Evolutionary conservation across 306 rosid species (phyloP).

Genomic region (Phaseolus lunatus): DNA sequence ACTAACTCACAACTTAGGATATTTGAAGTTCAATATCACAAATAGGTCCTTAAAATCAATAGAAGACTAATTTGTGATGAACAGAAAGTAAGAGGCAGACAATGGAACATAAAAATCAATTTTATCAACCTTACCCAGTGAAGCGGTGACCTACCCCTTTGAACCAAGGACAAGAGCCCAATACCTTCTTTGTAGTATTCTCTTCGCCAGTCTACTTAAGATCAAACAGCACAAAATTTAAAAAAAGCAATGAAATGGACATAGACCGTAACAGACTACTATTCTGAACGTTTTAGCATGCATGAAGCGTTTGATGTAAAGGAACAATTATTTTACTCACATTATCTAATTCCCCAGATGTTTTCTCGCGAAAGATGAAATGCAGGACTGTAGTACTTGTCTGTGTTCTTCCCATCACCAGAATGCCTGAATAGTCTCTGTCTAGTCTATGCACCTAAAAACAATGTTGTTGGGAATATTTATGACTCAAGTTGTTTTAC

Average conservation of each 20-base stretch:
- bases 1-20: neutral
- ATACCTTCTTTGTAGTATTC: slow-evolving; percentile 73
- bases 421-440: slow-evolving; percentile 84
- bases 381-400: slow-evolving; percentile 75
- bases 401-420: slow-evolving; percentile 94
- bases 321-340: slow-evolving; percentile 47
- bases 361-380: slow-evolving; percentile 86
- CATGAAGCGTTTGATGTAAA: slow-evolving; percentile 16
- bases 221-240: slow-evolving; percentile 30
- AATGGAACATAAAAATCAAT: slow-evolving; percentile 32
- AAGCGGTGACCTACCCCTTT: slow-evolving; percentile 72
- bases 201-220: slow-evolving; percentile 51
- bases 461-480: slow-evolving; percentile 18
- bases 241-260: slow-evolving; percentile 12
- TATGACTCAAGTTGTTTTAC: no score
- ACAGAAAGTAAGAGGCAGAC: slow-evolving; percentile 15
- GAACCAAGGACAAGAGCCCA: slow-evolving; percentile 88
- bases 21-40: no score
- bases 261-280: slow-evolving; percentile 8
- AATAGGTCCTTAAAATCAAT: no score
- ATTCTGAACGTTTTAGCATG: slow-evolving; percentile 4
- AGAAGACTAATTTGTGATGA: slow-evolving; percentile 8
- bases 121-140: slow-evolving; percentile 67
- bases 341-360: slow-evolving; percentile 68
- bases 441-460: slow-evolving; percentile 89